Percentiles rank a stretch among this genome's conserved stretches.
phyloP scores from a whole-genome alignment of 2,329 filamentous ascomycete genomes.

The Pseudofabraea citricarpa region DNA sequence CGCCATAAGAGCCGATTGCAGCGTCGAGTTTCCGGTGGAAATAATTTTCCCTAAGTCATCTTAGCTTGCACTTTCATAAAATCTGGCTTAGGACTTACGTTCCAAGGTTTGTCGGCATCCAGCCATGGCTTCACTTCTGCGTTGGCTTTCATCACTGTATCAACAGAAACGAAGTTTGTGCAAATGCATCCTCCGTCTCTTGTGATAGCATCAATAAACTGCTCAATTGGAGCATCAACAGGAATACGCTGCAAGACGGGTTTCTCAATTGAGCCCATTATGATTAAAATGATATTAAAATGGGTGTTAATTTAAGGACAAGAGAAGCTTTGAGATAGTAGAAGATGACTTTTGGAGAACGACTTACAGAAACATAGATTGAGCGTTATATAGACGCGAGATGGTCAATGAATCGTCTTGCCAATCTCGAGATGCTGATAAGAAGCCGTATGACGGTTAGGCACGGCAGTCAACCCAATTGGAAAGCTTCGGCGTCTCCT shows the following conservation, averaged over 20 bases:
- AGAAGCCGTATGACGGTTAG: too few species aligned
- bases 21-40: slow-evolving; percentile 19
- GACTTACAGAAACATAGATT: too few species aligned
- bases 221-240: slow-evolving; percentile 10
- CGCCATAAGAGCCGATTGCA: slow-evolving; percentile 18
- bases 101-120: slow-evolving; percentile 12
- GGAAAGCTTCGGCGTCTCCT: background rate
- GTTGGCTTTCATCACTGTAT: slow-evolving; percentile 6
- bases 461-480: too few species aligned
- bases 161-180: slow-evolving; percentile 8
- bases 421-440: too few species aligned
- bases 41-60: slow-evolving; percentile 8
- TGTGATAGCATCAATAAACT: slow-evolving; percentile 10
- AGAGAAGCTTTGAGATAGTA: background rate
- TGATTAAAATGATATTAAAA: background rate
- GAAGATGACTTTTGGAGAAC: too few species aligned
- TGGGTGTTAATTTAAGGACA: background rate
- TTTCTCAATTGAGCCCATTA: slow-evolving; percentile 8
- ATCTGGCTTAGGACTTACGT: background rate
- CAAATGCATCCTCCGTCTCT: slow-evolving; percentile 11
- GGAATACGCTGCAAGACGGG: slow-evolving; percentile 6
- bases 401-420: too few species aligned
- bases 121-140: slow-evolving; percentile 10
- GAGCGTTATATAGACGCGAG: too few species aligned
- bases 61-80: background rate